Percentiles rank a stretch among this genome's conserved stretches.
phyloP scores from a whole-genome alignment of 768 basidiomycete species.

The Mycena pura region DNA sequence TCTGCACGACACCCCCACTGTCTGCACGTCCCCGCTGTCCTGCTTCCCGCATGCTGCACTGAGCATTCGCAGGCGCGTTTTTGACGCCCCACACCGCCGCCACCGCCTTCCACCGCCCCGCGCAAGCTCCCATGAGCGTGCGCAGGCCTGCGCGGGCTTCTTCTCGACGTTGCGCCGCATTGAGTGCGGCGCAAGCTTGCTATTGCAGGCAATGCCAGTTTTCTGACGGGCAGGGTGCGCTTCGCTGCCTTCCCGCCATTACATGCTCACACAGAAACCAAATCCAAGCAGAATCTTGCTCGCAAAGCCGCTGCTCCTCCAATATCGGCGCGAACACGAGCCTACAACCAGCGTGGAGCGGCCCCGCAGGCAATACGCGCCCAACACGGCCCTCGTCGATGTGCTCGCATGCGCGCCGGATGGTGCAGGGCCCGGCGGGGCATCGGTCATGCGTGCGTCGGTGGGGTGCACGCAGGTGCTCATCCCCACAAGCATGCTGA shows the following conservation, averaged over 20 bases:
- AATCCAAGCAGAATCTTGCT: constrained; percentile 50
- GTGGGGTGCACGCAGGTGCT: constrained; percentile 54
- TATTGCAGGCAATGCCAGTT: constrained; percentile 47
- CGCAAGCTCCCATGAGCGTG: too few species aligned
- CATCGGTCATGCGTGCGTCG: constrained; percentile 43
- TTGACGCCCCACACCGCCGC: too few species aligned
- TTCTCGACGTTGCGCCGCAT: constrained; percentile 51
- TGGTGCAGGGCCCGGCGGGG: constrained; percentile 47
- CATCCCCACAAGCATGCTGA: constrained; percentile 30
- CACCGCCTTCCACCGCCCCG: too few species aligned
- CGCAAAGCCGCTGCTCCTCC: constrained; percentile 64
- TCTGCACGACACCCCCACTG: too few species aligned
- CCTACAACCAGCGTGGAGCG: constrained; percentile 46
- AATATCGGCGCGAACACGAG: constrained; percentile 54
- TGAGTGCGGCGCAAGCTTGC: constrained; percentile 62
- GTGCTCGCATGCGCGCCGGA: constrained; percentile 53
- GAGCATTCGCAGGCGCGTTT: too few species aligned
- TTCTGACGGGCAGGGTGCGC: constrained; percentile 54
- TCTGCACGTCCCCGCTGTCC: too few species aligned
- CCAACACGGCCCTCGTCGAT: constrained; percentile 55
- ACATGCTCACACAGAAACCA: constrained; percentile 23
- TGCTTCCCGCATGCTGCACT: too few species aligned
- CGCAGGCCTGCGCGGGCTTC: too few species aligned
- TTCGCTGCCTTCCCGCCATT: neutral
- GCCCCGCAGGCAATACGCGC: constrained; percentile 47